phyloP scores from a whole-genome alignment of 1,284 basidiomycete species.

The Agroathelia rolfsii region DNA sequence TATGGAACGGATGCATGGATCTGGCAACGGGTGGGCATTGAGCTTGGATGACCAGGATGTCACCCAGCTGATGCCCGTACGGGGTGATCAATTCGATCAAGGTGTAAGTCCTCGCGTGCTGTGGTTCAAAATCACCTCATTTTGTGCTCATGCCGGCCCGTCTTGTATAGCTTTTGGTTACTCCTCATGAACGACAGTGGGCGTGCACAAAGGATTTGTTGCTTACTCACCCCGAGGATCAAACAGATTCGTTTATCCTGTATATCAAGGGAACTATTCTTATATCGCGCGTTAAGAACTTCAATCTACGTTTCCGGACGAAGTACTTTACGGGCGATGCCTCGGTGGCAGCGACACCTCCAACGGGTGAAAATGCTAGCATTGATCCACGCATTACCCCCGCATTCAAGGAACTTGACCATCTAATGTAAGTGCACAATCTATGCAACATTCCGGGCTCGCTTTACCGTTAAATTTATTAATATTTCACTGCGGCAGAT shows the following conservation, averaged over 20 bases:
- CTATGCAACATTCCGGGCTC: too few species aligned
- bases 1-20: slow-evolving; percentile 54
- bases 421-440: too few species aligned
- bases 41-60: slow-evolving; percentile 64
- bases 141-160: too few species aligned
- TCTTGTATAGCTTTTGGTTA: slow-evolving; percentile 38
- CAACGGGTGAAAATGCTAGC: too few species aligned
- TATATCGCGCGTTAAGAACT: slow-evolving; percentile 60
- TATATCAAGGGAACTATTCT: slow-evolving; percentile 63
- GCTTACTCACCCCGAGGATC: slow-evolving; percentile 46
- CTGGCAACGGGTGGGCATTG: slow-evolving; percentile 61
- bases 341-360: slow-evolving; percentile 28
- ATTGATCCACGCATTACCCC: slow-evolving; percentile 48
- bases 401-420: slow-evolving; percentile 59
- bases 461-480: too few species aligned
- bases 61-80: slow-evolving; percentile 57
- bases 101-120: slow-evolving; percentile 52
- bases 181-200: slow-evolving; percentile 55
- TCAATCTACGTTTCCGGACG: slow-evolving; percentile 57
- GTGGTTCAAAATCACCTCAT: too few species aligned
- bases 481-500: too few species aligned
- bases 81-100: slow-evolving; percentile 47
- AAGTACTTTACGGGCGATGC: slow-evolving; percentile 47
- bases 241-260: slow-evolving; percentile 65
- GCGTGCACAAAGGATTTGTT: slow-evolving; percentile 51